Evolutionary conservation across 164 flowering plant genomes (phyloP).

Genomic region (Vitis amurensis): DNA sequence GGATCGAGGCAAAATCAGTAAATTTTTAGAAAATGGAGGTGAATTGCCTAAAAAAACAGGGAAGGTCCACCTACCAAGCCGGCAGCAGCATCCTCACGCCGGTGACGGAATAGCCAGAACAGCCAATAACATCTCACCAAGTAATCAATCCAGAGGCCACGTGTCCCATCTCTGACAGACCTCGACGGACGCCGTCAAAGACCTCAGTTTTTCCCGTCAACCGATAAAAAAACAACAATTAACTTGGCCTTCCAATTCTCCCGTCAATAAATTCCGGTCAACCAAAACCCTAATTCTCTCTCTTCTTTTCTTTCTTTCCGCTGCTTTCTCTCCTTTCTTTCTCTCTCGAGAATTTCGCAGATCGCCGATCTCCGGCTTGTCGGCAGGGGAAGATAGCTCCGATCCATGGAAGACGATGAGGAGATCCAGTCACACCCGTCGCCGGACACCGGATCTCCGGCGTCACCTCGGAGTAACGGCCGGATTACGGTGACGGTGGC

Average conservation of each 20-base stretch:
- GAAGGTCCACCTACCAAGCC: constrained; percentile 19
- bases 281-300: constrained; percentile 21
- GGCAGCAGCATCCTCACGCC: constrained; percentile 18
- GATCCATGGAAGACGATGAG: constrained; percentile 59
- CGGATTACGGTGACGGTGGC: constrained; percentile 48
- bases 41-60: neutral
- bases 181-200: constrained; percentile 34
- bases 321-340: constrained; percentile 2
- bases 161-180: constrained; percentile 14
- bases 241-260: neutral
- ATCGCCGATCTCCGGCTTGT: constrained; percentile 8
- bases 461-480: constrained; percentile 28
- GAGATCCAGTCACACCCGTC: constrained; percentile 51
- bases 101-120: constrained; percentile 22
- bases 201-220: constrained; percentile 27
- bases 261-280: constrained; percentile 30
- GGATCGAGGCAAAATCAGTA: too few species aligned
- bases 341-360: constrained; percentile 6
- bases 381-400: neutral
- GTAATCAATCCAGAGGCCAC: constrained; percentile 14
- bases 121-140: constrained; percentile 20
- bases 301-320: constrained; percentile 13
- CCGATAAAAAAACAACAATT: constrained; percentile 3
- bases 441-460: constrained; percentile 32
- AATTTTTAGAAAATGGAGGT: too few species aligned